Conservation (phyloP, 805 yeast genomes). For the Jamesozyma spencerorum region DNA sequence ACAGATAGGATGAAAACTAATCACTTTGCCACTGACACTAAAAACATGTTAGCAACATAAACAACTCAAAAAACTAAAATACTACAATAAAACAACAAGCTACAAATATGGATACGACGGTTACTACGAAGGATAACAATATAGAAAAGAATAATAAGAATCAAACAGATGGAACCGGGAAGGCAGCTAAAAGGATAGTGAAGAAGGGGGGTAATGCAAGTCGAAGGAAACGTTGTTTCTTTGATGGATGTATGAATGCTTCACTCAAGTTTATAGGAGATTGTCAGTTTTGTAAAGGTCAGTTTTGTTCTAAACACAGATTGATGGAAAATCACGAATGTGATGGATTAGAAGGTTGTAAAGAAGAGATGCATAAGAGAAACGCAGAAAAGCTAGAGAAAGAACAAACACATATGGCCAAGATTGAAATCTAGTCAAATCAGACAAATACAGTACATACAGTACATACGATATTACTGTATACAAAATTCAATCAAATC, state of each 20-base stretch:
- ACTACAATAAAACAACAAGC: too few relatives aligned
- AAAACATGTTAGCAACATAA: too few relatives aligned
- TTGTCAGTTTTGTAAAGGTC: slow-evolving; percentile 76
- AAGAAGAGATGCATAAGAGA: slow-evolving; percentile 73
- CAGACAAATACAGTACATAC: too few relatives aligned
- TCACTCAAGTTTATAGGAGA: slow-evolving; percentile 66
- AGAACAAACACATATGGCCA: slow-evolving; percentile 65
- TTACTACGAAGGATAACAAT: too few relatives aligned
- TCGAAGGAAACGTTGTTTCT: slow-evolving; percentile 40
- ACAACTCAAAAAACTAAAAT: too few relatives aligned
- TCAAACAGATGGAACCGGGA: too few relatives aligned
- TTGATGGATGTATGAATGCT: slow-evolving; percentile 49
- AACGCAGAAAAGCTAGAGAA: slow-evolving; percentile 75
- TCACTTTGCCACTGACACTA: too few relatives aligned
- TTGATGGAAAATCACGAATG: slow-evolving; percentile 79
- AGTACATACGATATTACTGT: too few relatives aligned
- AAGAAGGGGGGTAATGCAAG: slow-evolving; percentile 21
- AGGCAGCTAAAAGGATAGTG: slow-evolving; percentile 1
- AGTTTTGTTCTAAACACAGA: slow-evolving; percentile 80
- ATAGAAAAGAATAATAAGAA: too few relatives aligned
- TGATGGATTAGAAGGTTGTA: slow-evolving; percentile 66
- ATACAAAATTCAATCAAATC: too few relatives aligned
- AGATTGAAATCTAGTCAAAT: slow-evolving; percentile 43
- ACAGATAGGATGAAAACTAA: too few relatives aligned
- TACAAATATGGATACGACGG: too few relatives aligned